These are phyloP conservation scores for Brassica cretica DNA, from an alignment of 345 rosid species.

Conservation along the genomic window DNA sequence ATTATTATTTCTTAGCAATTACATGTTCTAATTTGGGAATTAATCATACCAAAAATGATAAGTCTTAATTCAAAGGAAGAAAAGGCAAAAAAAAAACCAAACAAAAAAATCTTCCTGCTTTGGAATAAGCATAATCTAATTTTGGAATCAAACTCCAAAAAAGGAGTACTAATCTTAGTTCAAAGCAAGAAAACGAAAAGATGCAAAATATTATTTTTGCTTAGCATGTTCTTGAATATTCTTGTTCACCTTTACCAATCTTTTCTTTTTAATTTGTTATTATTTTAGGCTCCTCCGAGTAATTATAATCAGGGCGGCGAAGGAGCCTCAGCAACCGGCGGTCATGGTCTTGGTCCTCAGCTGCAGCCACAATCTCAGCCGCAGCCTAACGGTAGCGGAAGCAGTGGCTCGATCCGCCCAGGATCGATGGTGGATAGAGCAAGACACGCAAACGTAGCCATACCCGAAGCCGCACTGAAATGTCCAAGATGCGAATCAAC, in stretches of 20 bases:
- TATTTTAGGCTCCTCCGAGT: constrained; percentile 31
- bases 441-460: constrained; percentile 70
- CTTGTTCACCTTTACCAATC: constrained; percentile 58
- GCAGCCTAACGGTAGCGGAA: constrained; percentile 50
- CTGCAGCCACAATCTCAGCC: constrained; percentile 55
- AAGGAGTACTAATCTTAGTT: constrained; percentile 18
- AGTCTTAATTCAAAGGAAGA: not conserved
- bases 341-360: constrained; percentile 50
- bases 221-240: constrained; percentile 41
- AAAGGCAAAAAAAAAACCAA: constrained; percentile 40
- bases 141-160: constrained; percentile 34
- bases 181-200: not conserved
- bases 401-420: constrained; percentile 64
- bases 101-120: not conserved
- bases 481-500: constrained; percentile 96
- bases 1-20: constrained; percentile 1
- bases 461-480: constrained; percentile 76
- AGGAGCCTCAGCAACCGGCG: constrained; percentile 41
- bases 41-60: not conserved
- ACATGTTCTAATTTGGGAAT: constrained; percentile 5
- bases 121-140: constrained; percentile 12
- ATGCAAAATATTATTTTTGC: constrained; percentile 42
- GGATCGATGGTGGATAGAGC: constrained; percentile 97
- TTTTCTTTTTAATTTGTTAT: constrained; percentile 12
- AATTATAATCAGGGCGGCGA: constrained; percentile 45